Base-by-base conservation (phyloP, 805 yeast genomes). In the Saccharomycopsis fibuligera region DNA sequence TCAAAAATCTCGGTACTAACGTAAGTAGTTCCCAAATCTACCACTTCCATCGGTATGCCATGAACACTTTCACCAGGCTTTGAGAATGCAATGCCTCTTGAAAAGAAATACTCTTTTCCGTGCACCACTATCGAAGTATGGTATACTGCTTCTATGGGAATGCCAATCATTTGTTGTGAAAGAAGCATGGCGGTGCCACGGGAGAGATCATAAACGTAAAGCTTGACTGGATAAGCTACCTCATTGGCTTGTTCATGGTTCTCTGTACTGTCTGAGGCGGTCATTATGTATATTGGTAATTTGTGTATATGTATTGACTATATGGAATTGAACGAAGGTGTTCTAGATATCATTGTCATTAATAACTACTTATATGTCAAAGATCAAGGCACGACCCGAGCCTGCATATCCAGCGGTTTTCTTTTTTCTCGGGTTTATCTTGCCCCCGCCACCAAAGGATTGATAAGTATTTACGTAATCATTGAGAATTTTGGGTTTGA, bases 141-240 rank as follows among this genome's bases (percentile, higher is more conserved):
- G 69, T 81, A 83, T 5, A 81, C 72, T 12, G 86, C 88, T 25
- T 81, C 85, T 6, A 78, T 59, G 5, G 60, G 57, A n/a, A 62
- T 58, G 4, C 86, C 87, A 1, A 81, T 60, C 6, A 81, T 57
- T 62, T 69, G 68, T 16, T 68, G 73, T 3, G 82, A 68, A 55
- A 74, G 67, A 19, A 67, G 56, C 9, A 72, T 67, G 4, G 88
- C 88, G 51, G 81, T 59, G 0, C 87, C 87, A 27, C 67, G 71
- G 1, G 85, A 76, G 19, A 81, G 69, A 55, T 81, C 88, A 56
- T 81, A 81, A 9, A 81, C 82, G 57, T 77, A 75, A 2, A 79
- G 72, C 55, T 76, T 63, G 8, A 79, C 83, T 3, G 70, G 64
- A 48, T 51, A 64, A 6, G 38, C 35, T n/a, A 14, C 23, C 14